Evolutionary conservation across 306 rosid genomes (phyloP).

Genomic region (Rosa persica): DNA sequence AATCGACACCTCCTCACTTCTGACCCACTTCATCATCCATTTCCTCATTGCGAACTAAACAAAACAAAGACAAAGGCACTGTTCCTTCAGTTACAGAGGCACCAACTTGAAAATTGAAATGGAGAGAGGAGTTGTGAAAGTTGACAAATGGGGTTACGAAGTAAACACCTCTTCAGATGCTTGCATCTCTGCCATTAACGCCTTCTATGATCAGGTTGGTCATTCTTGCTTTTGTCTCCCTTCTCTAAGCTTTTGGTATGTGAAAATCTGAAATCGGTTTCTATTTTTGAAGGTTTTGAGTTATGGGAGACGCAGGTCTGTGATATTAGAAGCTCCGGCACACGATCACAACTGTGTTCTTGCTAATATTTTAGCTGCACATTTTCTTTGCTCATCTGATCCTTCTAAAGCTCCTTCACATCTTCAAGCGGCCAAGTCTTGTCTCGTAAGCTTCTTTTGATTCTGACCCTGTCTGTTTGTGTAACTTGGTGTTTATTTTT

Average conservation of each 20-base stretch:
- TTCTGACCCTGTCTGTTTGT: background rate
- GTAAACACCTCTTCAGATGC: constrained; percentile 63
- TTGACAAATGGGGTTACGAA: constrained; percentile 68
- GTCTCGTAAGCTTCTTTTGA: constrained; percentile 46
- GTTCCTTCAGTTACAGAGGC: background rate
- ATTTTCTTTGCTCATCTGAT: constrained; percentile 46
- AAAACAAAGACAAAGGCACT: background rate
- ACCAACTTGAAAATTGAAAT: constrained; percentile 26
- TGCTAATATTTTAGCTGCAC: constrained; percentile 75
- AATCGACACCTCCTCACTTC: background rate
- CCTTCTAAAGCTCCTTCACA: constrained; percentile 48
- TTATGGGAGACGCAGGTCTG: constrained; percentile 71
- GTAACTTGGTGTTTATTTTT: background rate
- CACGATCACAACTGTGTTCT: constrained; percentile 72
- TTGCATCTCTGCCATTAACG: constrained; percentile 74
- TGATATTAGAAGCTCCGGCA: constrained; percentile 64
- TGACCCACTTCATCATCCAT: background rate
- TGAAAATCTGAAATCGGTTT: constrained; percentile 25
- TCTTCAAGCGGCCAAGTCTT: constrained; percentile 57
- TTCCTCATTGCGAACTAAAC: background rate
- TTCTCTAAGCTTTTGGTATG: background rate
- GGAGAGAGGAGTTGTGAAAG: constrained; percentile 45
- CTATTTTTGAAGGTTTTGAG: constrained; percentile 52
- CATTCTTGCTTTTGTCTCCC: background rate
- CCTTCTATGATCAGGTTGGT: constrained; percentile 69